phyloP scores from a whole-genome alignment of 306 rosid species.

The Prunus dulcis region DNA sequence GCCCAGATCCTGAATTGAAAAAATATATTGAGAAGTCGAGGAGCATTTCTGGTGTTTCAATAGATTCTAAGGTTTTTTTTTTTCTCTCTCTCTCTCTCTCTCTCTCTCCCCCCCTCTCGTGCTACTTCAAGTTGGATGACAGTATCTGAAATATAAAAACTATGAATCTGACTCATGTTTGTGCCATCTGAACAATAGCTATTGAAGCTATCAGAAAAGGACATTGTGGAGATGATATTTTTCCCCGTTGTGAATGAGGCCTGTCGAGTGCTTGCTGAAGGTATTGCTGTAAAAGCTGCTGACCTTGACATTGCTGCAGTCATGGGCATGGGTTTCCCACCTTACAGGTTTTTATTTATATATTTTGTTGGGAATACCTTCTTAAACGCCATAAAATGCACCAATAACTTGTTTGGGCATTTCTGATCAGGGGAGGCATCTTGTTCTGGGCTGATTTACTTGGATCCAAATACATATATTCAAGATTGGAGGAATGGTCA shows the following conservation, averaged over 20 bases:
- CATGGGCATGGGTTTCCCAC: slow-evolving; percentile 98
- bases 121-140: not conserved
- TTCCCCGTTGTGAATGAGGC: slow-evolving; percentile 98
- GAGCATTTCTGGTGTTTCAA: slow-evolving; percentile 57
- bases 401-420: slow-evolving; percentile 18
- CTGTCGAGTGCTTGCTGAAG: slow-evolving; percentile 91
- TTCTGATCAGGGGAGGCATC: slow-evolving; percentile 81
- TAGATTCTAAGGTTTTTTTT: slow-evolving; percentile 64
- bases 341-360: slow-evolving; percentile 66
- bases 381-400: not conserved
- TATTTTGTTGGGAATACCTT: slow-evolving; percentile 1
- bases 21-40: slow-evolving; percentile 83
- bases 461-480: slow-evolving; percentile 83
- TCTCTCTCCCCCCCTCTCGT: not conserved
- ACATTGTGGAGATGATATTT: slow-evolving; percentile 87
- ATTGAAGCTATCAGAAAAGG: slow-evolving; percentile 65
- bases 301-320: slow-evolving; percentile 82
- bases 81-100: slow-evolving; percentile 1
- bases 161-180: not conserved
- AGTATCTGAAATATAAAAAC: not conserved
- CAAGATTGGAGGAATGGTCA: slow-evolving; percentile 84
- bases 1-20: slow-evolving; percentile 79
- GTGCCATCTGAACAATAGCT: slow-evolving; percentile 50
- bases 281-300: slow-evolving; percentile 84
- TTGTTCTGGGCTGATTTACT: slow-evolving; percentile 92